A percentile compares a stretch with the other conserved stretches of the same genome.
Evolutionary conservation across 1,284 basidiomycete genomes (phyloP).

Genomic region (Thecaphora thlaspeos): DNA sequence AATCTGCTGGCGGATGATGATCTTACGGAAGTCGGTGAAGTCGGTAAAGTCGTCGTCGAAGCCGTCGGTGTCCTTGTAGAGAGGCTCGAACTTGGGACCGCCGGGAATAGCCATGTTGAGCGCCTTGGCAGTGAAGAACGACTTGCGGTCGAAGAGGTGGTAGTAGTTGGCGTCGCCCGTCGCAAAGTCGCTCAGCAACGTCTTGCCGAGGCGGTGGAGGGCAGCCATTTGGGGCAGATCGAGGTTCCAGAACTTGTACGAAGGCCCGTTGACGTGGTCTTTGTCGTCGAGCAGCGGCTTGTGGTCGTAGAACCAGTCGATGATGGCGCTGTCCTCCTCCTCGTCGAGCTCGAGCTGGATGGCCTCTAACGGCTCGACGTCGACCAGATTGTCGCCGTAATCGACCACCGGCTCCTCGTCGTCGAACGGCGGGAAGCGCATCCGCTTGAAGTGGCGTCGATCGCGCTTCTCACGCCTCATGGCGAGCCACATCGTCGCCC

Average conservation of each 20-base stretch:
- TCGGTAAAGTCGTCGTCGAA: conserved; percentile 99
- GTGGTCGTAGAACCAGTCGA: conserved; percentile 99
- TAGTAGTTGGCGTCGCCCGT: conserved; percentile 74
- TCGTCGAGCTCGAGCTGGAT: conserved; percentile 95
- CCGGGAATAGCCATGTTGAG: conserved; percentile 98
- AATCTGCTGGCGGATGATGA: conserved; percentile 98
- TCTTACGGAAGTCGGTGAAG: conserved; percentile 99
- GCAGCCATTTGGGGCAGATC: conserved; percentile 93
- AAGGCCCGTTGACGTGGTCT: conserved; percentile 79
- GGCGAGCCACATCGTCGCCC: conserved; percentile 99
- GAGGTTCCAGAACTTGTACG: conserved; percentile 90
- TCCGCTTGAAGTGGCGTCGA: conserved; percentile 97
- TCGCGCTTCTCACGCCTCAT: conserved; percentile 99
- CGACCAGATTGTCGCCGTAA: conserved; percentile 82
- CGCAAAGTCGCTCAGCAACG: conserved; percentile 85
- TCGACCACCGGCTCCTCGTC: conserved; percentile 79
- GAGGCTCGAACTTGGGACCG: conserved; percentile 80
- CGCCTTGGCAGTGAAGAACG: conserved; percentile 93
- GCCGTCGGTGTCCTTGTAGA: conserved; percentile 82
- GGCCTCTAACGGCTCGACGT: conserved; percentile 95
- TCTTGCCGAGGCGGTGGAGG: conserved; percentile 89
- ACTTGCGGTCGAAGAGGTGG: conserved; percentile 95
- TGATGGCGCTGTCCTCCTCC: conserved; percentile 88
- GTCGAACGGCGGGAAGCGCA: conserved; percentile 99
- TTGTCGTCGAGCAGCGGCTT: conserved; percentile 85